Evolutionary conservation across 495 filamentous ascomycete species (phyloP).

Genomic region (Xylaria intraflava): DNA sequence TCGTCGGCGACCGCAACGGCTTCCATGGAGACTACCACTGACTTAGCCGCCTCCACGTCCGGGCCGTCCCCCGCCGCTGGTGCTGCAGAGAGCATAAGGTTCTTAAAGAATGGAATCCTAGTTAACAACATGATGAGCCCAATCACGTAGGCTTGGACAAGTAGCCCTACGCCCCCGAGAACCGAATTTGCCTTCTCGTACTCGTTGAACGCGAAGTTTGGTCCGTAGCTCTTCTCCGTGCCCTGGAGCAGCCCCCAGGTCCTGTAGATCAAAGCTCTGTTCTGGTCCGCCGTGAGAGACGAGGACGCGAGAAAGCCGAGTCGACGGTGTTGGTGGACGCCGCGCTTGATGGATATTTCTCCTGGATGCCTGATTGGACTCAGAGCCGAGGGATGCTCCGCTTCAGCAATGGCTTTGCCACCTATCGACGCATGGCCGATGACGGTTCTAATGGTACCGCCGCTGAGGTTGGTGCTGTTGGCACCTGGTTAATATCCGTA

Average conservation of each 20-base stretch:
- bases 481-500: too few relatives aligned
- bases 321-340: constrained; percentile 6
- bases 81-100: too few relatives aligned
- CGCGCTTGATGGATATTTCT: neutral
- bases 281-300: constrained; percentile 4
- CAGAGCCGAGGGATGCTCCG: too few relatives aligned
- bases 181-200: constrained; percentile 13
- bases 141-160: too few relatives aligned
- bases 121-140: too few relatives aligned
- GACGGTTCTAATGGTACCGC: neutral
- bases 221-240: constrained; percentile 8
- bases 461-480: neutral
- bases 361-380: neutral
- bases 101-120: too few relatives aligned
- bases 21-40: constrained; percentile 12
- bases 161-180: neutral
- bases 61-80: constrained; percentile 13
- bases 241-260: constrained; percentile 15
- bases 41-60: constrained; percentile 12
- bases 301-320: constrained; percentile 14
- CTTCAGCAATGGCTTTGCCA: too few relatives aligned
- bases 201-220: constrained; percentile 15
- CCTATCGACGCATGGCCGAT: neutral
- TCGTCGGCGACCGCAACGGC: constrained; percentile 14
- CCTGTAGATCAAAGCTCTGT: constrained; percentile 17